Conservation (phyloP, 2,329 filamentous ascomycete species). For the Monosporascus sp. region DNA sequence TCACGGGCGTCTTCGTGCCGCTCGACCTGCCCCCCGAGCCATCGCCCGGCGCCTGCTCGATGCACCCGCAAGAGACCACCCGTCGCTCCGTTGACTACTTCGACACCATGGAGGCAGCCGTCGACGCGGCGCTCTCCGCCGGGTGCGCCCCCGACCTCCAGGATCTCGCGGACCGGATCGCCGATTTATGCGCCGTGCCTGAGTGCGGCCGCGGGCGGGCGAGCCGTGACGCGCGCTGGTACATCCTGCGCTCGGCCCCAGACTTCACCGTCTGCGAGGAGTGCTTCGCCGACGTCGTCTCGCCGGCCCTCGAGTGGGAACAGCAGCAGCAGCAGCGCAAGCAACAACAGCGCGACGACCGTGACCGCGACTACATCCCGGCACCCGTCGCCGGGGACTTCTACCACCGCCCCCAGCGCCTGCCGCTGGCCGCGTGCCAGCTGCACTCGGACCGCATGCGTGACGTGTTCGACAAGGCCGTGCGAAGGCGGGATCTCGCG, state of each 20-base stretch:
- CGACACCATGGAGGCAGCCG: constrained; percentile 53
- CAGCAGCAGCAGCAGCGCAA: constrained; percentile 37
- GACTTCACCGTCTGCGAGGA: constrained; percentile 82
- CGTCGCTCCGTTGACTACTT: constrained; percentile 55
- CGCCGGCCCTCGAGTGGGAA: constrained; percentile 39
- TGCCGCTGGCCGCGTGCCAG: constrained; percentile 61
- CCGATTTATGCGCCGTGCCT: constrained; percentile 49
- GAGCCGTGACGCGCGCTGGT: constrained; percentile 63
- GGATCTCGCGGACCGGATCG: constrained; percentile 59
- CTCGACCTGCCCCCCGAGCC: constrained; percentile 41
- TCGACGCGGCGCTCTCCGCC: constrained; percentile 43
- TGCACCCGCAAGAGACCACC: constrained; percentile 47
- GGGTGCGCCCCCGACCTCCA: constrained; percentile 49
- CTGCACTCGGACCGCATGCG: constrained; percentile 80
- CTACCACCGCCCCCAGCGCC: constrained; percentile 51
- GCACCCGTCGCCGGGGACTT: constrained; percentile 59
- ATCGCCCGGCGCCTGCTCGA: constrained; percentile 57
- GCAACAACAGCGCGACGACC: constrained; percentile 25
- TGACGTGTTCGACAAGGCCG: constrained; percentile 62
- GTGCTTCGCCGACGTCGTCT: constrained; percentile 78
- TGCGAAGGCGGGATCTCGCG: constrained; percentile 59
- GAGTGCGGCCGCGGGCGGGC: constrained; percentile 64
- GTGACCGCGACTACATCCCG: constrained; percentile 42
- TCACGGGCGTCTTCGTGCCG: constrained; percentile 61
- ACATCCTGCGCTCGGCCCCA: constrained; percentile 69